Conservation (phyloP, 805 yeast genomes). For the Schwanniomyces pseudopolymorphus region DNA sequence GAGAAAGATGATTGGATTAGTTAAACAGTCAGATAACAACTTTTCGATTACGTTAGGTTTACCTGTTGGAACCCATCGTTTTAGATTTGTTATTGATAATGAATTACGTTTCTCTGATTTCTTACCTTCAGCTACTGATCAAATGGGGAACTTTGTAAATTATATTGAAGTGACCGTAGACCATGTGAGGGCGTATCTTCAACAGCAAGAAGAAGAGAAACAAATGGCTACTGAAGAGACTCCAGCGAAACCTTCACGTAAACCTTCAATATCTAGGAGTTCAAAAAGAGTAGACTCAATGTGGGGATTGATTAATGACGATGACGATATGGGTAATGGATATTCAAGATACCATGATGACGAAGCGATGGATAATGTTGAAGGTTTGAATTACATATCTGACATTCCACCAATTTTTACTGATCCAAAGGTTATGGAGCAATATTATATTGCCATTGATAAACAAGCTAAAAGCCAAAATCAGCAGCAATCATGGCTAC, state of each 20-base stretch:
- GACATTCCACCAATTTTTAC: slow-evolving; percentile 82
- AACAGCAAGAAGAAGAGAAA: slow-evolving; percentile 22
- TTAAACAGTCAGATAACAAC: slow-evolving; percentile 50
- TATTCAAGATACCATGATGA: slow-evolving; percentile 75
- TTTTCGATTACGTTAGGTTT: slow-evolving; percentile 71
- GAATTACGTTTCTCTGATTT: slow-evolving; percentile 85
- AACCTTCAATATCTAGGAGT: slow-evolving; percentile 27
- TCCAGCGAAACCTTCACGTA: slow-evolving; percentile 19
- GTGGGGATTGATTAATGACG: slow-evolving; percentile 62
- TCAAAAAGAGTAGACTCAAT: slow-evolving; percentile 54
- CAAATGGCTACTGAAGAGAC: slow-evolving; percentile 8
- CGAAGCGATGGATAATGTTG: slow-evolving; percentile 19
- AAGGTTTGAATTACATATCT: slow-evolving; percentile 48
- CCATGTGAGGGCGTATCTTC: slow-evolving; percentile 28
- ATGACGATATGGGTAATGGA: slow-evolving; percentile 82
- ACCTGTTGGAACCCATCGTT: slow-evolving; percentile 90
- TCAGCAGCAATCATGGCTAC: slow-evolving; percentile 64
- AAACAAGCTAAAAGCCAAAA: slow-evolving; percentile 58
- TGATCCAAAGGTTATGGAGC: slow-evolving; percentile 86
- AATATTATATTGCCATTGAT: slow-evolving; percentile 74
- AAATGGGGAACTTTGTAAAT: slow-evolving; percentile 93
- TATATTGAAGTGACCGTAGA: slow-evolving; percentile 73
- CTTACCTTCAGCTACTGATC: slow-evolving; percentile 96
- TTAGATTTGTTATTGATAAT: slow-evolving; percentile 91
- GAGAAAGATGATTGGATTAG: slow-evolving; percentile 94